These are phyloP conservation scores for Endocarpon pusillum DNA, from an alignment of 495 filamentous ascomycete genomes.

Conservation along the genomic window DNA sequence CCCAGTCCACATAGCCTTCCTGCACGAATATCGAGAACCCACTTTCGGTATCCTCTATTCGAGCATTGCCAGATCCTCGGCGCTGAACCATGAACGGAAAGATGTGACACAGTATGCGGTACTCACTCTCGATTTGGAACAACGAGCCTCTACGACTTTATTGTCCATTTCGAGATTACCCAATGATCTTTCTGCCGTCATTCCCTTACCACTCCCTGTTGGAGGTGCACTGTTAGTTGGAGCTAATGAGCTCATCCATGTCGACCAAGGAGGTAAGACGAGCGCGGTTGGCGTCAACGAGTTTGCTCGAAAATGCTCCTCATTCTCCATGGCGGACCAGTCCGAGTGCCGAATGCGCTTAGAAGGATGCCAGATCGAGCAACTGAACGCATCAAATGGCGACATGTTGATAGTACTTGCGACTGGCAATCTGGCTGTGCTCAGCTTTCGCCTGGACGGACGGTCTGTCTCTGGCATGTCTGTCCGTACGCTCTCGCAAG, in stretches of 20 bases:
- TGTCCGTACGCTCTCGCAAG: slow-evolving; percentile 40
- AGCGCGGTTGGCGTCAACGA: slow-evolving; percentile 90
- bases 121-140: slow-evolving; percentile 86
- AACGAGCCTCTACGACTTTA: slow-evolving; percentile 83
- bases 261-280: slow-evolving; percentile 87
- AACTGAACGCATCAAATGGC: slow-evolving; percentile 52
- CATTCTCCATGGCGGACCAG: slow-evolving; percentile 71
- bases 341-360: slow-evolving; percentile 62
- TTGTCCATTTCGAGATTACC: slow-evolving; percentile 71
- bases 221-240: slow-evolving; percentile 81
- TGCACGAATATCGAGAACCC: slow-evolving; percentile 93
- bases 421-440: slow-evolving; percentile 53
- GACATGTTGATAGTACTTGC: slow-evolving; percentile 74
- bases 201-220: slow-evolving; percentile 69
- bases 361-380: slow-evolving; percentile 66
- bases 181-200: slow-evolving; percentile 73
- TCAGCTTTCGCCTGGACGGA: slow-evolving; percentile 82
- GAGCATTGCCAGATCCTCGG: slow-evolving; percentile 46
- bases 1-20: slow-evolving; percentile 79
- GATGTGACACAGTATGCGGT: slow-evolving; percentile 81
- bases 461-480: slow-evolving; percentile 75
- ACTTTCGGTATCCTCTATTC: slow-evolving; percentile 90
- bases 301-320: slow-evolving; percentile 61
- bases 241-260: slow-evolving; percentile 78
- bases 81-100: slow-evolving; percentile 58